A percentile compares a stretch with the other conserved stretches of the same genome.
These are phyloP conservation scores for Ceratobasidium sp. DNA, from an alignment of 1,284 basidiomycete genomes.

Conservation along the genomic window DNA sequence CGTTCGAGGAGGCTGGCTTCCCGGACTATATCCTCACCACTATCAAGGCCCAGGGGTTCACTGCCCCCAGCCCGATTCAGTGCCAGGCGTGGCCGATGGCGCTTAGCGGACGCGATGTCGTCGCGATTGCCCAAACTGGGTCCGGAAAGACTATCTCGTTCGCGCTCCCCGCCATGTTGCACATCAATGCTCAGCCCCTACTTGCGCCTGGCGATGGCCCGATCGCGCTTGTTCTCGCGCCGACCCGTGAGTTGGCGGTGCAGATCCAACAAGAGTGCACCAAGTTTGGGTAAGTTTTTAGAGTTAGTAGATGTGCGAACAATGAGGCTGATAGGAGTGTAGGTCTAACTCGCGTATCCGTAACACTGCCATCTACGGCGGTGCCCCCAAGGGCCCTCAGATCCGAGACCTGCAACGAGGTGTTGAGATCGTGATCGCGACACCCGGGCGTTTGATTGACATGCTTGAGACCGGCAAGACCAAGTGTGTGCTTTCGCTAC, in stretches of 20 bases:
- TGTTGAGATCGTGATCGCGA: slow-evolving; percentile 95
- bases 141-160: slow-evolving; percentile 99
- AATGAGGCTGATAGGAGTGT: slow-evolving; percentile 3
- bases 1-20: slow-evolving; percentile 95
- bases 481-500: slow-evolving; percentile 60
- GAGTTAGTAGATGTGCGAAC: not conserved
- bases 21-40: slow-evolving; percentile 96
- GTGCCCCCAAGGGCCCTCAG: slow-evolving; percentile 98
- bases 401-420: slow-evolving; percentile 97
- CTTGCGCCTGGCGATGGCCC: slow-evolving; percentile 95
- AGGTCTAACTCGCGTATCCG: slow-evolving; percentile 94
- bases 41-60: slow-evolving; percentile 93
- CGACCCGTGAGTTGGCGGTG: slow-evolving; percentile 97
- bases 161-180: slow-evolving; percentile 97
- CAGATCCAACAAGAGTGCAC: slow-evolving; percentile 99
- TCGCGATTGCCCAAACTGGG: slow-evolving; percentile 96
- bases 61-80: slow-evolving; percentile 91
- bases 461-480: slow-evolving; percentile 97
- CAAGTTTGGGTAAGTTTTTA: slow-evolving; percentile 83
- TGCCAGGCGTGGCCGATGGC: slow-evolving; percentile 99
- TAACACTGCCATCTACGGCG: slow-evolving; percentile 98
- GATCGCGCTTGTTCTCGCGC: slow-evolving; percentile 95
- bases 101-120: slow-evolving; percentile 90
- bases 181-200: slow-evolving; percentile 99
- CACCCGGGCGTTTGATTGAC: slow-evolving; percentile 89